Base-by-base conservation (phyloP, 2,329 filamentous ascomycete genomes). In the Rosellinia necatrix region DNA sequence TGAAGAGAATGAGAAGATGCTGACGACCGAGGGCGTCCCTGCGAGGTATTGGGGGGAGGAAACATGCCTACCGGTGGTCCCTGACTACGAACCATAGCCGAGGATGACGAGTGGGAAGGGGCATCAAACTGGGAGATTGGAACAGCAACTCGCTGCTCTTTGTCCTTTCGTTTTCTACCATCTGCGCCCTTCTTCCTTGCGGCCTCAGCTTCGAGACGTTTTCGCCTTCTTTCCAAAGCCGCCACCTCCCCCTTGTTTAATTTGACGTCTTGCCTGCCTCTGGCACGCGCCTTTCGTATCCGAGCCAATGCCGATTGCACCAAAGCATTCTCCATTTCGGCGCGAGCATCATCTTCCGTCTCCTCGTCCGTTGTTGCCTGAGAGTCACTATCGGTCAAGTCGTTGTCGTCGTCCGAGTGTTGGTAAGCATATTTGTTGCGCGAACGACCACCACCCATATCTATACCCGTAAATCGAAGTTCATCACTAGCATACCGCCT, bases 231-330 rank as follows among this genome's bases (percentile, higher is more conserved):
- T 69, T 93, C 88, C 64, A 96, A 79, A 42, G 91, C 92, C 59
- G 87, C 88, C 65, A 96, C 78, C 72, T 97, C 92, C 50, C 89
- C 85, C 67, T 87, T 83, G 64, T 83, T 91, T 61, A 97, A 81
- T 70, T 87, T 89, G 53, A 97, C 90, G 54, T 96, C 90, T 40
- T 81, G 79, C 72, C 87, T 88, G 61, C 92, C 92, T 67, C 85
- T 85, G 60, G 84, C 84, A 70, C 90, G 86, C 13, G 92, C 91
- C 62, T 86, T 83, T 62, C 87, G 84, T 69, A 97, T 96, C 63
- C 91, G 88, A 66, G 87, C 85, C 72, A 96, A 76, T 35, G 92
- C 92, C 62, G 85, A 85, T 62, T 92, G 87, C 61, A 94, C 85
- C 65, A 96, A 74, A 61, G 82, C 81, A 64, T 93, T 88, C 70